Evolutionary conservation across 2,329 filamentous ascomycete genomes (phyloP).

Genomic region (Microdochium bolleyi): DNA sequence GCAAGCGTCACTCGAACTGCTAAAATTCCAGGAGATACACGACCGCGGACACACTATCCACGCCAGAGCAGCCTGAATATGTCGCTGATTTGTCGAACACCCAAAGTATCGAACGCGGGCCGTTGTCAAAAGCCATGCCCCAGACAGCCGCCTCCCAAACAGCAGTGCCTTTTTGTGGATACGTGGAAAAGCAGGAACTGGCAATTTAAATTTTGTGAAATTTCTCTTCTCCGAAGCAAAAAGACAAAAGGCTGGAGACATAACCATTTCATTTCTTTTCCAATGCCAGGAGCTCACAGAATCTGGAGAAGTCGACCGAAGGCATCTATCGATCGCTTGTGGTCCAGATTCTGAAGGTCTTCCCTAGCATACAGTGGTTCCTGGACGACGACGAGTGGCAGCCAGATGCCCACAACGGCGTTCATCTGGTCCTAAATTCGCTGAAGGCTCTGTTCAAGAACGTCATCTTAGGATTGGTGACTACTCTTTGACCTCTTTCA

Average conservation of each 20-base stretch:
- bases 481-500: conserved; percentile 5
- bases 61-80: no score
- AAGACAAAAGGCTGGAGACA: not conserved
- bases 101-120: no score
- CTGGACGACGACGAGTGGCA: not conserved
- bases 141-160: no score
- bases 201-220: conserved; percentile 27
- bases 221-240: conserved; percentile 10
- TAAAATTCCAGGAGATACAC: no score
- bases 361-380: conserved; percentile 15
- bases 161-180: conserved; percentile 40
- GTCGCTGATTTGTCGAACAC: no score
- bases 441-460: conserved; percentile 1
- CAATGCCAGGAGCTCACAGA: conserved; percentile 4
- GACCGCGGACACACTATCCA: no score
- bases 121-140: no score
- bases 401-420: no score
- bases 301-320: not conserved
- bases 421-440: not conserved
- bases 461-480: conserved; percentile 1
- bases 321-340: conserved; percentile 15
- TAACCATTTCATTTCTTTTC: conserved; percentile 13
- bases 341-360: conserved; percentile 17
- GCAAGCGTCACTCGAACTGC: no score
- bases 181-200: conserved; percentile 33